Base-by-base conservation (phyloP, 441 rosid species). In the Rhodomyrtus psidioides region DNA sequence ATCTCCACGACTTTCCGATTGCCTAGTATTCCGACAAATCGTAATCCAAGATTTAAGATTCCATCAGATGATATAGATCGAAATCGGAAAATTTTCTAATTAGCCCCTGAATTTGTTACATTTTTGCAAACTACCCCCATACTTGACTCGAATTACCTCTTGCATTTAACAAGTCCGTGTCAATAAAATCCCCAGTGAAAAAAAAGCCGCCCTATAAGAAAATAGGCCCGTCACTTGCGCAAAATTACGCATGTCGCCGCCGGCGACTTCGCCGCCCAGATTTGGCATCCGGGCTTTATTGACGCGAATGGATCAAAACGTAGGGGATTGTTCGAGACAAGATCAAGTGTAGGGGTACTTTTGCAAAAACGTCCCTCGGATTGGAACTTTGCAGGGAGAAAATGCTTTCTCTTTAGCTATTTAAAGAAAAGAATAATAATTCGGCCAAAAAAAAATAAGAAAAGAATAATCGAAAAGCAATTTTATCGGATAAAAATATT, bases 91-190 rank as follows among this genome's bases (percentile, higher is more conserved):
- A 57, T 57, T 26, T 57, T 57, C 9, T 39, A 5, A 70, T 70
- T 70, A 70, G 14, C n/a, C n/a, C 49, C 26, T 1, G 0, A 34
- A 65, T 34, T 65, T 70, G 49, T 4, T 39, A 26, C 49, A 39
- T 9, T 39, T 39, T 34, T 1, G 1, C 79, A 70, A 9, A 10
- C 1, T 0, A 39, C 15, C 79, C 15, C 49, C 10, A 55, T 70
- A 65, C 49, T 70, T 0, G 4, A 39, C n/a, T 21, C 13, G 9
- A 70, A 39, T 70, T 70, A 21, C n/a, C 79, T 65, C 44, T 30
- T 65, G 1, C 76, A 21, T 7, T 70, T 6, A 10, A 34, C 34
- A 6, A 4, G 5, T 1, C 0, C 3, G 0, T 19, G 2, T 21
- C 9, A 1, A 19, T 39, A 10, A 57, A 57, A 57, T 6, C 28